Base-by-base conservation (phyloP, 805 yeast genomes). In the Torulaspora gathmanii region DNA sequence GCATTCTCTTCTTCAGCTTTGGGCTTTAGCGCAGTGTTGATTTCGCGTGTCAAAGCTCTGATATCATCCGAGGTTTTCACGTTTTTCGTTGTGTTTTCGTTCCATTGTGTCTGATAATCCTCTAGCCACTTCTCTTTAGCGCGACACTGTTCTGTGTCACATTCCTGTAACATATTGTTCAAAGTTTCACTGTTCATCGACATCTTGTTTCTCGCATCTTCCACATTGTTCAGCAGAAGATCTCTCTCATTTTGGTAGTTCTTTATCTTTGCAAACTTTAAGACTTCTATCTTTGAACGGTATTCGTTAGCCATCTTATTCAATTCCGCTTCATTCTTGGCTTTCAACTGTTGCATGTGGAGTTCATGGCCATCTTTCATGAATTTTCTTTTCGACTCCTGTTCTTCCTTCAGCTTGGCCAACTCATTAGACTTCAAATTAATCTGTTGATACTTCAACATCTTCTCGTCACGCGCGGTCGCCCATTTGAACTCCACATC, bases 251-350 rank as follows among this genome's bases (percentile, higher is more conserved):
- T 45, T 34, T 70, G 63, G 23, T 62, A 58, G 31, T 63, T 55
- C 15, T 54, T 54, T 4, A 67, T 65, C 42, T 70, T 71, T 12
- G 57, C 56, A 5, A 64, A 54, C 27, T 73, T 65, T 5, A 73
- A 48, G 1, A 54, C 44, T 33, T 75, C 76, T 1, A 78, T 67
- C 53, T 72, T 64, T 0, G 48, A 28, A 15, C 59, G 53, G 45
- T 67, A 70, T 3, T 55, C 67, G 33, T 66, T 64, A 17, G 63
- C 64, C 22, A 68, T 39, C 15, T 65, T 60, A 29, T 65, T 67
- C 15, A 68, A 53, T 20, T 70, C 67, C 28, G 68, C 67, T 13
- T 72, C 71, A 40, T 68, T 60, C 22, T 67, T 68, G 12, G 63
- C 58, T 22, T 61, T 57, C 46, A 64, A 39, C 48, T 66, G 62